phyloP scores from a whole-genome alignment of 2,329 filamentous ascomycete genomes.

The Colletotrichum sp. region DNA sequence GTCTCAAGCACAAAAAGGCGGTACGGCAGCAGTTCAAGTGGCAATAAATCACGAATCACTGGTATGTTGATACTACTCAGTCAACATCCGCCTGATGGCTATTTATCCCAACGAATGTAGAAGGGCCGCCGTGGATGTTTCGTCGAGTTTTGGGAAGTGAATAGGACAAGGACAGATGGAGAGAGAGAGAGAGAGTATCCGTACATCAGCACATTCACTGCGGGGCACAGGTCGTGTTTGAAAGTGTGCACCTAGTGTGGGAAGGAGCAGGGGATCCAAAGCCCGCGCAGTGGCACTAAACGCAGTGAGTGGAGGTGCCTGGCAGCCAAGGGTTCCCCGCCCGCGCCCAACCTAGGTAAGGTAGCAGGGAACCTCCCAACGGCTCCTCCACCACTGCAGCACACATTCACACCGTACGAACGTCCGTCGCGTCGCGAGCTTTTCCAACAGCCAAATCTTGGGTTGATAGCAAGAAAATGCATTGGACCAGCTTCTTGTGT shows the following conservation, averaged over 20 bases:
- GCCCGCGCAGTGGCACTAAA: not conserved
- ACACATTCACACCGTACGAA: not conserved
- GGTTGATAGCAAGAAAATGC: not conserved
- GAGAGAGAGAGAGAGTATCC: not conserved
- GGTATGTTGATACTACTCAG: not conserved
- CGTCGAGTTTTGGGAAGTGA: not conserved
- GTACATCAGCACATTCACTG: not conserved
- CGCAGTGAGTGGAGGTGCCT: not conserved
- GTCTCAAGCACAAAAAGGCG: not conserved
- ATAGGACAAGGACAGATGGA: not conserved
- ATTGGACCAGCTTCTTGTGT: not conserved
- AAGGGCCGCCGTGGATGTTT: not conserved
- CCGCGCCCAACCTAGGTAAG: not conserved
- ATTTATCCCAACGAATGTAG: not conserved
- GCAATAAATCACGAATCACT: not conserved
- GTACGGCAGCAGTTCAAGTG: not conserved
- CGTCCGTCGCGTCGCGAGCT: not conserved
- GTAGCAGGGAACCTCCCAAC: not conserved
- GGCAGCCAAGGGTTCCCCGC: not conserved
- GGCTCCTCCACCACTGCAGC: not conserved
- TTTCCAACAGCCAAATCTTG: not conserved
- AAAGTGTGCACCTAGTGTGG: not conserved
- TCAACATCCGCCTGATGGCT: constrained; percentile 12
- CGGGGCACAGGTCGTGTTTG: constrained; percentile 2
- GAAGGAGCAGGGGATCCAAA: not conserved